Conservation (phyloP, 139 green algal species). For the Mesostigma viride region DNA sequence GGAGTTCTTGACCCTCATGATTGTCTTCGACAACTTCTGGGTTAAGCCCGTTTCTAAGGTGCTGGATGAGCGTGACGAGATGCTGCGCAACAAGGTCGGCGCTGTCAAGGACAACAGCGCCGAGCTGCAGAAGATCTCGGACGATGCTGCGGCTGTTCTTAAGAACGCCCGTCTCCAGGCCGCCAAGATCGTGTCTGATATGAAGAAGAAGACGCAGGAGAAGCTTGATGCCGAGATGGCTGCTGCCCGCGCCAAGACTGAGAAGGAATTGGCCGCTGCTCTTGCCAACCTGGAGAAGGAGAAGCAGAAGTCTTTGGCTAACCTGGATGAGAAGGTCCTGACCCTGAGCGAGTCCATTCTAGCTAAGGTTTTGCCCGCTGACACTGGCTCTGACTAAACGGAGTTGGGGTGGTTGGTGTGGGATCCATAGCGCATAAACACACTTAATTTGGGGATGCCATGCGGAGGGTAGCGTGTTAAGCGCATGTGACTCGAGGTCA, state of each 20-base stretch:
- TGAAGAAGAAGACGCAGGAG: conserved; percentile 22
- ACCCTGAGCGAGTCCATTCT: conserved; percentile 33
- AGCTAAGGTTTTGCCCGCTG: conserved; percentile 32
- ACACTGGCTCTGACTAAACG: no score
- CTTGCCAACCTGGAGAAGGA: conserved; percentile 29
- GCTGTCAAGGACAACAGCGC: conserved; percentile 38
- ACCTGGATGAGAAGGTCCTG: conserved; percentile 30
- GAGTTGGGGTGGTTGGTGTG: no score
- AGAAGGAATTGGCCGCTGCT: conserved; percentile 33
- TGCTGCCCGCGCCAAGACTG: conserved; percentile 17
- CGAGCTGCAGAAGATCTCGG: conserved; percentile 35
- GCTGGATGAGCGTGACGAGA: conserved; percentile 42
- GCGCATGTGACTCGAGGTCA: no score
- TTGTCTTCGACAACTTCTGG: conserved; percentile 43
- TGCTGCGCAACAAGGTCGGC: conserved; percentile 35
- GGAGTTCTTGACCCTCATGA: conserved; percentile 45
- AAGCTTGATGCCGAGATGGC: background rate
- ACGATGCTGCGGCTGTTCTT: conserved; percentile 34
- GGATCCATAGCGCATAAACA: no score
- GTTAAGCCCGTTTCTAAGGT: conserved; percentile 42
- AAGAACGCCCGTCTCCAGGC: conserved; percentile 31
- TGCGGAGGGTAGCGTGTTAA: no score
- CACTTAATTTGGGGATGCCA: no score
- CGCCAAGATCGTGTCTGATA: conserved; percentile 6
- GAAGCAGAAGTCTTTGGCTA: conserved; percentile 25